Evolutionary conservation across 164 flowering plant species (phyloP), one percentile per base, ranked within the genome.

Genomic region (Berberis vulgaris): DNA sequence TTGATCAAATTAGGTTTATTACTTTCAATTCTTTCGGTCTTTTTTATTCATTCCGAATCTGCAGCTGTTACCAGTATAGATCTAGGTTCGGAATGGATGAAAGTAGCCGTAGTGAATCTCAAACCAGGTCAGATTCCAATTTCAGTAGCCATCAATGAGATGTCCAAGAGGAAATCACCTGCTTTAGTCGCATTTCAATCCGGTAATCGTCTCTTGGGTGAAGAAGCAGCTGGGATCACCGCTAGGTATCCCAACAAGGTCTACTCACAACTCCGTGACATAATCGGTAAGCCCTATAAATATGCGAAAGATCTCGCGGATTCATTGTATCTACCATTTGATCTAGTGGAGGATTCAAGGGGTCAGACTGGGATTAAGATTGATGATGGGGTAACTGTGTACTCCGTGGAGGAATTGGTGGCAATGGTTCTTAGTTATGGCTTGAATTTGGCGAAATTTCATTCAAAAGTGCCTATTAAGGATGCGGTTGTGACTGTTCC

Each of bases 131-230:
- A 89, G 67, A 64, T 76, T 10, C 99, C 99, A 41, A 95, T 95
- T 41, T 82, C 97, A 0, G 61, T 95, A 53, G 97, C 97, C 10
- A 91, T 91, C 44, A 95, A 91, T 69, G 97, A 95, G 76, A 91
- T 95, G 99, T 95, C 99, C 7, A 95, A 95, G 79, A 81, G 99
- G 7, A 95, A 95, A 70, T 81, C 99, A 7, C 97, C 99, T 1
- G 82, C 84, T 0, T 74, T 95, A 7, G 86, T 91, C 49, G 84
- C 94, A 3, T 91, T 95, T 71, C 83, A 81, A 6, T 66, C 74
- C 10, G 88, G 89, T 0, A 52, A 72, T 62, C 88, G 97, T 8
- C 74, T 91, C 1, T 61, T 95, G 41, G 94, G 87, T 3, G 97
- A 95, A 68, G 97, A 91, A 75, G 93, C 99, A 0, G 78, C 88